A percentile compares a stretch with the other conserved stretches of the same genome.
Conservation (phyloP, 1,284 basidiomycete genomes). For the Pseudozyma hubeiensis region DNA sequence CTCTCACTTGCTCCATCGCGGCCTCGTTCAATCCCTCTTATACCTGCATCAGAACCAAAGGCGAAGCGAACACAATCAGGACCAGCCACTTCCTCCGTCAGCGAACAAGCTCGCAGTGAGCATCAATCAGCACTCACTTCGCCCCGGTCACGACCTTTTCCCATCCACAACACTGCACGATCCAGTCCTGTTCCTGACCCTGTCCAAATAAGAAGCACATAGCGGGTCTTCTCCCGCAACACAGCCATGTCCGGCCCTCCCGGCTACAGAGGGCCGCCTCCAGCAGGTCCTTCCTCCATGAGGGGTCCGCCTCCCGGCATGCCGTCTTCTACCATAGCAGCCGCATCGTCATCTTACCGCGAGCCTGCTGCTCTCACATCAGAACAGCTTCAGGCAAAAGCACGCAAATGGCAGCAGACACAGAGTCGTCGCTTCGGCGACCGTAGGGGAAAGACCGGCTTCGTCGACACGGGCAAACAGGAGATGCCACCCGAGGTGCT, state of each 20-base stretch:
- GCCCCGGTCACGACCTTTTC: too few relatives aligned
- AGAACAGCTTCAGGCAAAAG: slow-evolving; percentile 83
- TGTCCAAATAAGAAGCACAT: not conserved
- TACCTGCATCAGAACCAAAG: too few relatives aligned
- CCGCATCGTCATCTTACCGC: slow-evolving; percentile 30
- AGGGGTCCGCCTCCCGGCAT: slow-evolving; percentile 48
- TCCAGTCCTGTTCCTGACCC: not conserved
- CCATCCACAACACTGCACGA: too few relatives aligned
- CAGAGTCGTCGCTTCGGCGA: slow-evolving; percentile 90
- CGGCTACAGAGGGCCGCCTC: slow-evolving; percentile 51
- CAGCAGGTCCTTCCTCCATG: slow-evolving; percentile 48
- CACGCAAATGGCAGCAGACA: slow-evolving; percentile 92
- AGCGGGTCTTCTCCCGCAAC: slow-evolving; percentile 8
- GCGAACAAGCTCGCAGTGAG: not conserved
- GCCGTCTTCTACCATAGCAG: slow-evolving; percentile 23
- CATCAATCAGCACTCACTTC: not conserved
- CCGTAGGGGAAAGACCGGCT: slow-evolving; percentile 82
- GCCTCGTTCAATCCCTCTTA: too few relatives aligned
- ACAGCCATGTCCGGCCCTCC: slow-evolving; percentile 54
- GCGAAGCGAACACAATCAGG: too few relatives aligned
- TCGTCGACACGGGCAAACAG: slow-evolving; percentile 92
- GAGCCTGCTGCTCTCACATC: slow-evolving; percentile 74
- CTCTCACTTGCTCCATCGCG: not conserved
- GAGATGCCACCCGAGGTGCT: slow-evolving; percentile 78
- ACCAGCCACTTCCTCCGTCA: too few relatives aligned